Evolutionary conservation across 768 basidiomycete genomes (phyloP), one percentile per base, ranked within the genome.

Genomic region (Mycena belliarum): DNA sequence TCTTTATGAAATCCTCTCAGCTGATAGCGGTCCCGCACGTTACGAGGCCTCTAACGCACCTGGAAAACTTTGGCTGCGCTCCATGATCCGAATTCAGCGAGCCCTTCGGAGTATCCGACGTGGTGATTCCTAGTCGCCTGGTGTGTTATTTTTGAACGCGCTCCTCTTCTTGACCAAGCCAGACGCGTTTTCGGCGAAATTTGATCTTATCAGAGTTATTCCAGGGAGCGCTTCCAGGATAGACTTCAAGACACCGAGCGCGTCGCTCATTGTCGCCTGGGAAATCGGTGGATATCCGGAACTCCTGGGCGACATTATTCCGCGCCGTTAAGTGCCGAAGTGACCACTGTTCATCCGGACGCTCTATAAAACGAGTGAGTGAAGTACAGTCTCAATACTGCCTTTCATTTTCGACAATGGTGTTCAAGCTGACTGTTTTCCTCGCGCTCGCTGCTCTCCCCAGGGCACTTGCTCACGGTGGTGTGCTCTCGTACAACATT

Each of bases 401-500:
- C 46, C 33, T n/a, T 26, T 37, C 15, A n/a, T n/a, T 14, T 24
- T 32, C 23, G n/a, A 54, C 35, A 23, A 60, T 60, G 59, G 52
- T 55, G 20, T 51, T 60, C 43, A 55, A 54, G 18, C 64, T 70
- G 46, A 65, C 71, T 43, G 63, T 70, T 38, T 68, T 73, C 57
- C 53, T 74, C 23, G 47, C 60, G 6, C 55, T 67, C 23, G 38
- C 54, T 35, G 68, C 67, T 32, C 56, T 76, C 38, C 69, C 73
- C 12, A 67, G 69, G 26, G 76, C 64, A 15, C 60, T 72, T 29
- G 77, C 76, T 7, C 79, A 80, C 57, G 79, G 79, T 41, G 78
- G 79, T 54, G 79, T 80, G 12, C 63, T 79, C 32, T 66, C 70
- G n/a, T 78, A 78, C 67, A 65, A 68, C 16, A 76, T 72, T 48